These are phyloP conservation scores for Termitomyces sp. DNA, from an alignment of 768 basidiomycete genomes.

Conservation along the genomic window DNA sequence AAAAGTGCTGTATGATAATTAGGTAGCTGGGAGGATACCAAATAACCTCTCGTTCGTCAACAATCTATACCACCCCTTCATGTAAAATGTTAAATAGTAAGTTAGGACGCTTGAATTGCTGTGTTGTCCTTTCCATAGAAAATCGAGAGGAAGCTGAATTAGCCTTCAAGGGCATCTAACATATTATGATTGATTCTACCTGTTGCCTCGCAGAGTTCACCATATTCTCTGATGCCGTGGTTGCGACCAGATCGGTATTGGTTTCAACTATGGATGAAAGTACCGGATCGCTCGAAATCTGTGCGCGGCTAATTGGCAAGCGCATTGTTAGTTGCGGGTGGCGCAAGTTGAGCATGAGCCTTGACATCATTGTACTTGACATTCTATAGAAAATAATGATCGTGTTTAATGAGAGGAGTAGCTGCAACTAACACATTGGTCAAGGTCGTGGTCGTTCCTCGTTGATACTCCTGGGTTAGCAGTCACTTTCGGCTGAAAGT, in stretches of 20 bases:
- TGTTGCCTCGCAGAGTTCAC: background rate
- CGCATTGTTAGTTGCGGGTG: constrained; percentile 16
- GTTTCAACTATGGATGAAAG: constrained; percentile 14
- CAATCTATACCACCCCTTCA: background rate
- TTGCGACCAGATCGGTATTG: constrained; percentile 1
- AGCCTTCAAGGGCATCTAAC: background rate
- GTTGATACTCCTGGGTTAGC: constrained; percentile 12
- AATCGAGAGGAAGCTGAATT: background rate
- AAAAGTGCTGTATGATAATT: constrained; percentile 24
- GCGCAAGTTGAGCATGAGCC: constrained; percentile 27
- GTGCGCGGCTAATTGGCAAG: background rate
- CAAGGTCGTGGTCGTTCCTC: constrained; percentile 16
- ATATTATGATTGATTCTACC: background rate
- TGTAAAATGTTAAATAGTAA: background rate
- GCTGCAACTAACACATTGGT: constrained; percentile 13
- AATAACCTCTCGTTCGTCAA: background rate
- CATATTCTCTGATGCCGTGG: background rate
- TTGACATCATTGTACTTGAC: constrained; percentile 24
- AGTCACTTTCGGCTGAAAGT: background rate
- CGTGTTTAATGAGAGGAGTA: background rate
- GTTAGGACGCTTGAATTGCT: background rate
- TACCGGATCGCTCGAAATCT: constrained; percentile 6
- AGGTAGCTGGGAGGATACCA: background rate
- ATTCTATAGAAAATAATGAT: constrained; percentile 10
- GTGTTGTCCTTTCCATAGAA: background rate